Evolutionary conservation across 257 asterid genomes (phyloP).

Genomic region (Mentha longifolia): DNA sequence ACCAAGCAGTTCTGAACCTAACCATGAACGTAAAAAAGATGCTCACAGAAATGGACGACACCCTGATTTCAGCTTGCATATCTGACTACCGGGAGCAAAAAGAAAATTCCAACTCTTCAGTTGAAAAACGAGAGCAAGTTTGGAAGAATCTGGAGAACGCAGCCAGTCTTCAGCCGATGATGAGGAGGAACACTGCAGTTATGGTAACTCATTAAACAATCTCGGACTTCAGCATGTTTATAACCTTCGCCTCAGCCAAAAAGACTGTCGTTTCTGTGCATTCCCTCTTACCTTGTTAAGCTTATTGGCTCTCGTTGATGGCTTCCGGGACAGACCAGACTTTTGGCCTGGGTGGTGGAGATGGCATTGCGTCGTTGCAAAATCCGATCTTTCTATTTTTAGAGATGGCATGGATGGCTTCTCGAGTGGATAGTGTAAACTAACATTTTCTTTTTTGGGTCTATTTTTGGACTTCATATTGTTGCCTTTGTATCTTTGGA

Average conservation of each 20-base stretch:
- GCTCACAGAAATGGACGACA: constrained; percentile 76
- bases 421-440: constrained; percentile 32
- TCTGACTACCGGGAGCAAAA: constrained; percentile 57
- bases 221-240: constrained; percentile 31
- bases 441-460: background rate
- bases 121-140: constrained; percentile 51
- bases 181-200: constrained; percentile 63
- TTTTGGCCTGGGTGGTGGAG: constrained; percentile 11
- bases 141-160: constrained; percentile 68
- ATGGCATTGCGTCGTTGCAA: constrained; percentile 30
- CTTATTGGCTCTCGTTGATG: background rate
- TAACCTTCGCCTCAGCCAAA: constrained; percentile 9
- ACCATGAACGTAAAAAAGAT: constrained; percentile 68
- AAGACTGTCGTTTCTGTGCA: constrained; percentile 4
- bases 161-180: constrained; percentile 64
- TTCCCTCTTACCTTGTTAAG: constrained; percentile 2
- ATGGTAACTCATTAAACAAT: constrained; percentile 55
- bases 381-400: constrained; percentile 30
- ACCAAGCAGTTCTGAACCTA: constrained; percentile 67
- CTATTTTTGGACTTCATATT: background rate
- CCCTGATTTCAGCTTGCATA: constrained; percentile 57
- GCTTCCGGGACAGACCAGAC: background rate
- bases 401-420: constrained; percentile 21
- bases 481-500: constrained; percentile 26
- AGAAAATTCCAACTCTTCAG: constrained; percentile 35